Base-by-base conservation (phyloP, 331 rosid species). In the Erythrophleum ivorense region DNA sequence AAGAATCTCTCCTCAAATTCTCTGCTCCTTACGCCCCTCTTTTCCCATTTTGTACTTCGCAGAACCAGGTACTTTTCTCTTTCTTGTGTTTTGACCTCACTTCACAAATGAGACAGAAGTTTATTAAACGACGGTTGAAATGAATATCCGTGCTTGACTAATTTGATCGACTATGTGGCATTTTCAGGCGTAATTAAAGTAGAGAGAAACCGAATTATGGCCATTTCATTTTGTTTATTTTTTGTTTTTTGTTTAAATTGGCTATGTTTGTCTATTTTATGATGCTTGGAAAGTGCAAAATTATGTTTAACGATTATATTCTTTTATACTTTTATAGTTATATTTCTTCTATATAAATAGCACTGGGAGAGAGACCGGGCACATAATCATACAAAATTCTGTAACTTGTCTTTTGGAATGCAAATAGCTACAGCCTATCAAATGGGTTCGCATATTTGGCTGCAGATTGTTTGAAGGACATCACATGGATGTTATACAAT, bases 61-160 rank as follows among this genome's bases (percentile, higher is more conserved):
- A 67, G 38, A 57, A 84, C 62, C 84, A 83, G 93, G 93, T 89
- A 86, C 52, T 24, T 60, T 29, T 80, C 77, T 75, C 18, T 66
- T 69, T 52, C n/a, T 31, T 36, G 12, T 73, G 43, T 21, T 81
- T 41, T 24, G 3, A 21, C 45, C 5, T 36, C 18, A 8, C 66
- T 43, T 69, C 21, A 78, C 45, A 11, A 53, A 69, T 36, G 38
- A 10, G 31, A 12, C 15, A 38, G 36, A 38, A 67, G 53, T n/a
- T 67, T 58, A 59, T 43, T 10, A 57, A 40, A 14, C 40, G 18
- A 7, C 9, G 1, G 15, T 5, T 46, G 78, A 49, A 71, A 19
- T 52, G 53, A 7, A 38, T 78, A 63, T 41, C 13, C n/a, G 41
- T 77, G 38, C 10, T 18, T 50, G 55, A 29, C 18, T 36, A n/a